Conservation (phyloP, 495 filamentous ascomycete species). For the Terfezia boudieri region DNA sequence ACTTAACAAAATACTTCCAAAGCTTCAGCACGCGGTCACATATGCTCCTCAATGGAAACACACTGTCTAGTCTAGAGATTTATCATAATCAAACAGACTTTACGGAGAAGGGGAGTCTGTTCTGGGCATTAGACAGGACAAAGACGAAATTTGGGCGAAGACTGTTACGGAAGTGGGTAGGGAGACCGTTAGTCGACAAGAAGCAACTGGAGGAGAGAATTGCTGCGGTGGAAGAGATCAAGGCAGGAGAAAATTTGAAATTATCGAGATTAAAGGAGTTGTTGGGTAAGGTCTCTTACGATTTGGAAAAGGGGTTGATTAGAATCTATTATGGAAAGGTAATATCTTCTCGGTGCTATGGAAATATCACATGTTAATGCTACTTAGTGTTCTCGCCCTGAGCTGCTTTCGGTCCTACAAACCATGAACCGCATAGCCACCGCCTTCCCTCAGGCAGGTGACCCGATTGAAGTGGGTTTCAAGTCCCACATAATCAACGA, state of each 20-base stretch:
- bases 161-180: conserved; percentile 84
- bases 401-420: conserved; percentile 67
- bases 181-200: conserved; percentile 67
- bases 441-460: conserved; percentile 45
- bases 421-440: conserved; percentile 58
- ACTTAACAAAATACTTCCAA: conserved; percentile 93
- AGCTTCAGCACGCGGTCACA: conserved; percentile 85
- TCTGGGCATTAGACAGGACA: conserved; percentile 91
- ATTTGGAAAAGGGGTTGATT: conserved; percentile 80
- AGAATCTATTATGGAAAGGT: conserved; percentile 88
- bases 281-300: conserved; percentile 46
- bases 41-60: conserved; percentile 94
- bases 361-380: conserved; percentile 14
- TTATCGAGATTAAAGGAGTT: conserved; percentile 53
- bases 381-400: conserved; percentile 56
- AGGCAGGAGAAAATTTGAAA: conserved; percentile 36
- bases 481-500: conserved; percentile 43
- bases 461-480: conserved; percentile 49
- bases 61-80: conserved; percentile 77
- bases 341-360: background rate
- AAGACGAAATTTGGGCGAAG: conserved; percentile 74
- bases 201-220: conserved; percentile 59
- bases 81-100: conserved; percentile 91
- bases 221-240: conserved; percentile 70
- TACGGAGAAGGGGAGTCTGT: conserved; percentile 63